Conservation (phyloP, 345 rosid species). For the Adansonia digitata region DNA sequence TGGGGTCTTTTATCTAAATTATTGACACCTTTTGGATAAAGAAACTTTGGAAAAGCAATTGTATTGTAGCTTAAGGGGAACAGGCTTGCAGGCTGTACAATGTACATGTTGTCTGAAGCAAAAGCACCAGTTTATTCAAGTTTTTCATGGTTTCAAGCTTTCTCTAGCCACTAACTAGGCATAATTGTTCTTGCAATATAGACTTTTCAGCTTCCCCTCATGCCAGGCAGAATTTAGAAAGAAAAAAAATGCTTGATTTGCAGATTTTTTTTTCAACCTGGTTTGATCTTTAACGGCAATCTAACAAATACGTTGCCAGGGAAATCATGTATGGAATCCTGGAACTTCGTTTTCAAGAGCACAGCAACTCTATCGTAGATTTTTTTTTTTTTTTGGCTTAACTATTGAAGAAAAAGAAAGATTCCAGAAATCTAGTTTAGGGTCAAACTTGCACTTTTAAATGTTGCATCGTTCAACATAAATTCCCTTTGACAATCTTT, state of each 20-base stretch:
- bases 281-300: background rate
- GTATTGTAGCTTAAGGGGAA: conserved; percentile 19
- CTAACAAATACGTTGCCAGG: background rate
- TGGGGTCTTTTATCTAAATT: conserved; percentile 24
- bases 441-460: background rate
- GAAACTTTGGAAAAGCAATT: conserved; percentile 22
- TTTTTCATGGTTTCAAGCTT: conserved; percentile 5
- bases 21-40: conserved; percentile 24
- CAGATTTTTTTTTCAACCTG: background rate
- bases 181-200: background rate
- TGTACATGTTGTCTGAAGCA: conserved; percentile 21
- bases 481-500: background rate
- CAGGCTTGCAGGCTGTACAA: conserved; percentile 18
- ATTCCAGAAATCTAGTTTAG: background rate
- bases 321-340: background rate
- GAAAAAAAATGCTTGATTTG: background rate
- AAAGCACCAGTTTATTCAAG: conserved; percentile 7
- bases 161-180: conserved; percentile 2
- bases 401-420: background rate
- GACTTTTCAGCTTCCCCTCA: background rate
- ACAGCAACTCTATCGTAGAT: background rate
- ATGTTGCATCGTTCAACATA: background rate
- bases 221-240: background rate
- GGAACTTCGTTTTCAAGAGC: background rate
- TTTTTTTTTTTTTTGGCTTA: background rate